Conservation (phyloP, 2,329 filamentous ascomycete species). For the Hymenotorrendiella dingleyae region DNA sequence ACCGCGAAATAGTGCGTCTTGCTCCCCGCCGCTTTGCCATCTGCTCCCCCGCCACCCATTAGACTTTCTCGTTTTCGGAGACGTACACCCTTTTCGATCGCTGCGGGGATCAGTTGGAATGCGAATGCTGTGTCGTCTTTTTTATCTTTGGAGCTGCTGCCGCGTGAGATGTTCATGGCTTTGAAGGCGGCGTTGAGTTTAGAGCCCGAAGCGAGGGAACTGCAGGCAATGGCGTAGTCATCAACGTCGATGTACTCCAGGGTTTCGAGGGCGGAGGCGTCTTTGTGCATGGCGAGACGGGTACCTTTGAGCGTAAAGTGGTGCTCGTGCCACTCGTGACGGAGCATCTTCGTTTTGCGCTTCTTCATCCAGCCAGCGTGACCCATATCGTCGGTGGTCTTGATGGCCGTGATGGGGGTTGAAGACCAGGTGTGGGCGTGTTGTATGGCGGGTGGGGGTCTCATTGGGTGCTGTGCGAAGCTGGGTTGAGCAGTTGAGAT, state of each 20-base stretch:
- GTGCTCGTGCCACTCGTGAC: constrained; percentile 89
- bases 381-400: constrained; percentile 45
- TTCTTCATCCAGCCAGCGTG: constrained; percentile 92
- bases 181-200: constrained; percentile 88
- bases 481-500: constrained; percentile 30
- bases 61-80: constrained; percentile 39
- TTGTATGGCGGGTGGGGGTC: constrained; percentile 20
- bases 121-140: constrained; percentile 63
- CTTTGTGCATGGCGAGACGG: constrained; percentile 69
- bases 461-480: constrained; percentile 7
- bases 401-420: constrained; percentile 19
- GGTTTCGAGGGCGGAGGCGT: constrained; percentile 44
- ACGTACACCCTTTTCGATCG: constrained; percentile 39
- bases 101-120: constrained; percentile 73
- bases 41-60: constrained; percentile 11
- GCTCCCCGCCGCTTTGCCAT: constrained; percentile 48
- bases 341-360: constrained; percentile 80
- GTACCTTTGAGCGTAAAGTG: constrained; percentile 82
- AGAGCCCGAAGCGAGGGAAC: constrained; percentile 60
- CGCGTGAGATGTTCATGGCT: constrained; percentile 59
- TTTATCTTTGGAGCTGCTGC: constrained; percentile 43
- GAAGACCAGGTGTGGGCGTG: constrained; percentile 22
- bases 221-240: constrained; percentile 83
- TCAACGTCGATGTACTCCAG: constrained; percentile 82
- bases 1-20: constrained; percentile 96